These are phyloP conservation scores for Niveomyces coronatus DNA, from an alignment of 2,329 filamentous ascomycete species.

Conservation along the genomic window DNA sequence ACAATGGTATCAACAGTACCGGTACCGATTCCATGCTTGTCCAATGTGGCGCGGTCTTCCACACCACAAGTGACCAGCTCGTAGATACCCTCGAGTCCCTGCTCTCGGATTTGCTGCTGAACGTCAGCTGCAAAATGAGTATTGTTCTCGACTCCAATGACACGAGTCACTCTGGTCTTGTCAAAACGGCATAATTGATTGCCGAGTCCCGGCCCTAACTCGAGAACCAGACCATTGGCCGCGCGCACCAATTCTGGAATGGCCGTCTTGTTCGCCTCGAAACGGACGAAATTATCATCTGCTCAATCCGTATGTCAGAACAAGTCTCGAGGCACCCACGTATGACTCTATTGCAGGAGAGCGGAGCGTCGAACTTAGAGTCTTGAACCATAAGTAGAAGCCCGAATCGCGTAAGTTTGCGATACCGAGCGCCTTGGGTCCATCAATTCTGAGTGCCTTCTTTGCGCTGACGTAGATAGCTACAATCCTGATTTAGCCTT, in stretches of 20 bases:
- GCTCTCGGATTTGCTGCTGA: slow-evolving; percentile 18
- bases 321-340: no score
- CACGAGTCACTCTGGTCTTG: slow-evolving; percentile 17
- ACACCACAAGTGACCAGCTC: slow-evolving; percentile 26
- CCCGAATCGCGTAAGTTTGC: no score
- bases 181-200: slow-evolving; percentile 32
- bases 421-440: no score
- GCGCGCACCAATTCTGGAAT: background rate
- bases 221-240: slow-evolving; percentile 26
- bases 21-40: slow-evolving; percentile 23
- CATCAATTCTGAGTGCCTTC: no score
- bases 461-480: no score
- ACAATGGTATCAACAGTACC: slow-evolving; percentile 29
- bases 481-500: no score
- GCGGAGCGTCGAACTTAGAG: no score
- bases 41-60: slow-evolving; percentile 28
- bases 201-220: slow-evolving; percentile 33
- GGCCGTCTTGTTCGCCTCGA: slow-evolving; percentile 1
- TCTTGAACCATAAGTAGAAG: no score
- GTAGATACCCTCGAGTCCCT: slow-evolving; percentile 25
- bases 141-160: slow-evolving; percentile 34
- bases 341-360: no score
- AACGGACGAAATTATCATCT: background rate
- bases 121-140: slow-evolving; percentile 21
- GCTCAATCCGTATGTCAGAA: no score